A percentile compares a stretch with the other conserved stretches of the same genome.
Evolutionary conservation across 1,284 basidiomycete genomes (phyloP).

Genomic region (Porodaedalea pini): DNA sequence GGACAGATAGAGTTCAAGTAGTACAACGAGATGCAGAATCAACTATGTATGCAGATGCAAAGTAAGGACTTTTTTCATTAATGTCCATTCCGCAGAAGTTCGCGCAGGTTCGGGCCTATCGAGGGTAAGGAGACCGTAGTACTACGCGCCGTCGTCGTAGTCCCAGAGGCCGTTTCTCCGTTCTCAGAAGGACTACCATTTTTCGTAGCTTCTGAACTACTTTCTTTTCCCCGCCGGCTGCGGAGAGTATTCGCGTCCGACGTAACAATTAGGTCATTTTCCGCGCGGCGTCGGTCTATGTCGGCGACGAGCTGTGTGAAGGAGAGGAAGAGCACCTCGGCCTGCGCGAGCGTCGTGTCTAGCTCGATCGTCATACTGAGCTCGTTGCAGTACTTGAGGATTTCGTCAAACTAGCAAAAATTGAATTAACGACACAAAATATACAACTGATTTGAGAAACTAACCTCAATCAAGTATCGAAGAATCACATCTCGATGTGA

Average conservation of each 20-base stretch:
- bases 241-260: background rate
- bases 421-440: slow-evolving; percentile 50
- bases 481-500: slow-evolving; percentile 92
- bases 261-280: slow-evolving; percentile 32
- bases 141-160: background rate
- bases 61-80: too few relatives aligned
- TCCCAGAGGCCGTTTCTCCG: background rate
- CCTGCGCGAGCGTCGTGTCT: slow-evolving; percentile 86
- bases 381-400: slow-evolving; percentile 93
- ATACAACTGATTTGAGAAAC: slow-evolving; percentile 37
- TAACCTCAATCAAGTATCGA: slow-evolving; percentile 85
- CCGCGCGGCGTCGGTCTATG: slow-evolving; percentile 71
- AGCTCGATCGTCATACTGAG: slow-evolving; percentile 93
- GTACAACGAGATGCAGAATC: background rate
- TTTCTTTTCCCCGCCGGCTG: background rate
- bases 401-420: slow-evolving; percentile 69
- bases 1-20: too few relatives aligned
- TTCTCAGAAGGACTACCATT: background rate
- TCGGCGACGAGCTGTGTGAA: slow-evolving; percentile 86
- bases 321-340: slow-evolving; percentile 88
- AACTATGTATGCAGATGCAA: slow-evolving; percentile 3
- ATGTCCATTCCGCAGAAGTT: slow-evolving; percentile 19
- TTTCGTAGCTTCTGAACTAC: background rate
- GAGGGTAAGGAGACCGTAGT: slow-evolving; percentile 18
- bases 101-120: slow-evolving; percentile 25